Evolutionary conservation across 1,284 basidiomycete species (phyloP), one percentile per base, ranked within the genome.

Genomic region (Cutaneotrichosporon sp.): DNA sequence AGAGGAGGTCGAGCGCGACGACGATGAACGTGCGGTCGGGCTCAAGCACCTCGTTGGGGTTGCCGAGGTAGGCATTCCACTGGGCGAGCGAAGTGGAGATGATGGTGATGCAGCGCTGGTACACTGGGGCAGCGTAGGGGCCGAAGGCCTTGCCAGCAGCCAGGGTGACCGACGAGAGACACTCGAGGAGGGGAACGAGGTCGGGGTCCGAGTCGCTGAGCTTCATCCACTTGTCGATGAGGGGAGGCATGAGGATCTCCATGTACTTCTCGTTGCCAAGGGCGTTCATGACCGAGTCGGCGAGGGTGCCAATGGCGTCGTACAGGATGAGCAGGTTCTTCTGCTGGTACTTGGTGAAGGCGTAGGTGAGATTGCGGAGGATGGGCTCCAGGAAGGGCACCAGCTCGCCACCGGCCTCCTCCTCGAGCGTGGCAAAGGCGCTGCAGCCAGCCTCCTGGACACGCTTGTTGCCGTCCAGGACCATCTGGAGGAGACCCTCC

Each of bases 381-480:
- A 99, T 92, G 1, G 95, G 95, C 71, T 95, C 92, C 16, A 99
- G 87, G 82, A 90, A 99, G 0, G 95, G 97, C 18, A 88, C 89
- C 53, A 99, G 87, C 72, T 91, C 90, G 2, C 85, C 77, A 3
- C 93, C 95, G 1, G 95, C 97, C 79, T 98, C 97, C 81, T 99
- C 97, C 80, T 99, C 97, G 13, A 99, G 85, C 9, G 97, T 99
- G 3, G 97, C 97, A 75, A 99, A 99, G 0, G 97, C 97, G 67
- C 91, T 94, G 81, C 97, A 99, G 20, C 97, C 97, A 1, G 97
- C 97, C 81, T 99, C 97, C 81, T 99, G 97, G 0, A 99, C 97
- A 22, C 95, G 90, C 82, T 99, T 99, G 83, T 99, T 99, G 80
- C 92, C 91, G 78, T 99, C 97, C 56, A 99, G 84, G n/a, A 98